Percentiles rank a stretch among this genome's conserved stretches.
Evolutionary conservation across 495 filamentous ascomycete species (phyloP).

Genomic region (Terfezia claveryi): DNA sequence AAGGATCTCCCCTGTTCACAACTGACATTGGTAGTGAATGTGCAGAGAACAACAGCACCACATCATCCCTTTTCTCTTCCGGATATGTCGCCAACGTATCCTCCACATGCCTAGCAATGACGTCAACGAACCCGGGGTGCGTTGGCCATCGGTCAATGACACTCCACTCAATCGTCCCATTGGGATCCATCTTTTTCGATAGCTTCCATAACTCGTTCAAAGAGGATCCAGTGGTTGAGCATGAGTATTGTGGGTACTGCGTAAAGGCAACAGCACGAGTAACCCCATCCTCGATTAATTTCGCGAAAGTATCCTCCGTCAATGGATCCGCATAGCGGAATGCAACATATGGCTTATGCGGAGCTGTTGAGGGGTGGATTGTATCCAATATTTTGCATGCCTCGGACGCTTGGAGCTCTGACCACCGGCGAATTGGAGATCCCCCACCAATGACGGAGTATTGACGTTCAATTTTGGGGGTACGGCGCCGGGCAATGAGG

Average conservation of each 20-base stretch:
- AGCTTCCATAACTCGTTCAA: slow-evolving; percentile 97
- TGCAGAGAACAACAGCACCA: slow-evolving; percentile 79
- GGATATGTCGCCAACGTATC: slow-evolving; percentile 63
- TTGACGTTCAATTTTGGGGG: slow-evolving; percentile 87
- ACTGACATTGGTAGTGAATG: slow-evolving; percentile 95
- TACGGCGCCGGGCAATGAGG: slow-evolving; percentile 63
- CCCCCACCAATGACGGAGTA: slow-evolving; percentile 91
- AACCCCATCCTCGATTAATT: slow-evolving; percentile 70
- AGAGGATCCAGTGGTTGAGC: slow-evolving; percentile 88
- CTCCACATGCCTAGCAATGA: slow-evolving; percentile 79
- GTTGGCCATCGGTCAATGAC: slow-evolving; percentile 72
- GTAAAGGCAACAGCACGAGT: slow-evolving; percentile 91
- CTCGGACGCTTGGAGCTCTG: slow-evolving; percentile 70
- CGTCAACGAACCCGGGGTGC: slow-evolving; percentile 73
- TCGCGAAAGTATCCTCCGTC: slow-evolving; percentile 77
- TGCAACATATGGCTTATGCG: slow-evolving; percentile 96
- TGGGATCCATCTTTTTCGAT: slow-evolving; percentile 61
- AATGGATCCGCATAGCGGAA: slow-evolving; percentile 58
- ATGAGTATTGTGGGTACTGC: slow-evolving; percentile 98
- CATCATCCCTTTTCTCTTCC: slow-evolving; percentile 38
- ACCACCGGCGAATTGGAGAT: slow-evolving; percentile 94
- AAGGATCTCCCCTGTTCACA: slow-evolving; percentile 47
- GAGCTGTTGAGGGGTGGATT: slow-evolving; percentile 78
- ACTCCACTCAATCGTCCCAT: slow-evolving; percentile 74
- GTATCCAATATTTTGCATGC: slow-evolving; percentile 93